Percentiles rank a stretch among this genome's conserved stretches.
phyloP scores from a whole-genome alignment of 306 rosid species.

The Spatholobus suberectus region DNA sequence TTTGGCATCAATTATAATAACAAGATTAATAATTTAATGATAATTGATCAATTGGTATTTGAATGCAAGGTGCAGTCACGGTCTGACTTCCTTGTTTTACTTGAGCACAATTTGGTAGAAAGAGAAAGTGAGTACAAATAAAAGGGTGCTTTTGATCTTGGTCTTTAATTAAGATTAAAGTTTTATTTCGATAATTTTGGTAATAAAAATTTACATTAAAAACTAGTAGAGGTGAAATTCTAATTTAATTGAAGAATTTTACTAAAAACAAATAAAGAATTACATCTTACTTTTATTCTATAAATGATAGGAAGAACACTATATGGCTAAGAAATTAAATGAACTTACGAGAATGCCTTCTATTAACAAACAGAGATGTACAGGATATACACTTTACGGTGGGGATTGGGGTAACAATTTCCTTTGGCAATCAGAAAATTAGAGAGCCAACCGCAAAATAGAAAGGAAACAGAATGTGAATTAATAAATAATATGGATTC shows the following conservation, averaged over 20 bases:
- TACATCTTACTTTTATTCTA: neutral
- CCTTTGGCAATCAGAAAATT: constrained; percentile 15
- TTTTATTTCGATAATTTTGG: neutral
- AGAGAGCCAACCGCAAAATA: neutral
- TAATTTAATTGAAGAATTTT: neutral
- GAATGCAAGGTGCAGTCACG: neutral
- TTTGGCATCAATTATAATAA: neutral
- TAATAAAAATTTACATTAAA: neutral
- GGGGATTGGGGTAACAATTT: constrained; percentile 5
- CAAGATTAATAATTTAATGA: neutral
- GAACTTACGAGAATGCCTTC: neutral
- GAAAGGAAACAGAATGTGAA: neutral
- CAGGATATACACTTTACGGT: constrained; percentile 34
- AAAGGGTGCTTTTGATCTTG: neutral
- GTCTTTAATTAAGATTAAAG: neutral
- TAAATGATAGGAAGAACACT: neutral
- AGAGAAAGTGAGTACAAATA: neutral
- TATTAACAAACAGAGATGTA: neutral
- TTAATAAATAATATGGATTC: neutral
- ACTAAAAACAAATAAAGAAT: neutral
- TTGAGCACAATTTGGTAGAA: neutral
- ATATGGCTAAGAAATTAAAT: neutral
- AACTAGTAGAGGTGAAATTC: neutral
- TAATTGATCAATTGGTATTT: neutral
- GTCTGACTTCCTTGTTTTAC: neutral